phyloP scores from a whole-genome alignment of 2,329 filamentous ascomycete species.

The Aspergillus ochraceus region DNA sequence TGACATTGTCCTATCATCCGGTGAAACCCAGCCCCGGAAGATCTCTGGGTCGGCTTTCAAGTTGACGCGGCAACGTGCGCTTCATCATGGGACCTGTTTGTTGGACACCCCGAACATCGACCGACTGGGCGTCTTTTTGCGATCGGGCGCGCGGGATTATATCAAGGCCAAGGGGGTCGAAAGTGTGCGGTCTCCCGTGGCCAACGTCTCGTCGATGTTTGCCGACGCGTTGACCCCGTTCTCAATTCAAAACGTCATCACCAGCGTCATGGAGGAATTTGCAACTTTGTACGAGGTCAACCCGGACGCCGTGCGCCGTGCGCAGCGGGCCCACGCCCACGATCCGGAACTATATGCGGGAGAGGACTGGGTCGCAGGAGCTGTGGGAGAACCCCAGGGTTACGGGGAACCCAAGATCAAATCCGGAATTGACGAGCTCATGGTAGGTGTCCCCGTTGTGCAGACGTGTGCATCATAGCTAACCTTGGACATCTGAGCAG shows the following conservation, averaged over 20 bases:
- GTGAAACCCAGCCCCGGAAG: conserved; percentile 60
- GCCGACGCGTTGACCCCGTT: conserved; percentile 47
- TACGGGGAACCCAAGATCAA: conserved; percentile 54
- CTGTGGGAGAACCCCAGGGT: conserved; percentile 53
- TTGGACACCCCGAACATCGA: conserved; percentile 73
- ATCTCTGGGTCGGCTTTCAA: conserved; percentile 96
- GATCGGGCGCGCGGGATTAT: conserved; percentile 73
- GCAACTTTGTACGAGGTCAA: conserved; percentile 60
- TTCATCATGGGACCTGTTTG: conserved; percentile 93
- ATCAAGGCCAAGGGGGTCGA: conserved; percentile 84
- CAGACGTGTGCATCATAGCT: not conserved
- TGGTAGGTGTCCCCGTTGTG: conserved; percentile 44
- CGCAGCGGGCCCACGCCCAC: conserved; percentile 33
- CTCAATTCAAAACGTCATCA: conserved; percentile 49
- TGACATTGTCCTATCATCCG: conserved; percentile 77
- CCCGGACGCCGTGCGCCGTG: conserved; percentile 33
- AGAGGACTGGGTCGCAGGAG: conserved; percentile 39
- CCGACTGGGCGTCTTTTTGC: conserved; percentile 68
- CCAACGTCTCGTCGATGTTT: conserved; percentile 68
- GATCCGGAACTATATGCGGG: conserved; percentile 35
- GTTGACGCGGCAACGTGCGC: conserved; percentile 72
- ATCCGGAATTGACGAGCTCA: conserved; percentile 59
- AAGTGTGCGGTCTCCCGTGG: conserved; percentile 81
- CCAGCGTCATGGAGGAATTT: conserved; percentile 66
- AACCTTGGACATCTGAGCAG: conserved; percentile 19